Conservation (phyloP, 1,284 basidiomycete species). For the Papiliotrema fonsecae region DNA sequence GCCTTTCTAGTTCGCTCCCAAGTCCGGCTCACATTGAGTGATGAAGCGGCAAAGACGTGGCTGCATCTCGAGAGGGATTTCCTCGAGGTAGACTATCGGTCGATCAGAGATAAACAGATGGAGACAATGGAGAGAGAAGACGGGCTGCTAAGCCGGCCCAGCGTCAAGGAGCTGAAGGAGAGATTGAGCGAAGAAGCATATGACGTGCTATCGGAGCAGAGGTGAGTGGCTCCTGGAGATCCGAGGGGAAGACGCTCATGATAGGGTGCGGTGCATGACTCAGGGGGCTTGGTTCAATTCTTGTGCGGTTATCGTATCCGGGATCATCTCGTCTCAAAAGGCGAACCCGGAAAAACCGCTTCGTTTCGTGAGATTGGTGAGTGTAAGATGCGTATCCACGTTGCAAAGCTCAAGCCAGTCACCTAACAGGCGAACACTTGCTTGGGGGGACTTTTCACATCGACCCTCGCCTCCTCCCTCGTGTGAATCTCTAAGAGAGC, state of each 20-base stretch:
- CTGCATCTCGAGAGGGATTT: conserved; percentile 82
- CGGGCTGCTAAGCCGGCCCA: conserved; percentile 76
- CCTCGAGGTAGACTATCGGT: conserved; percentile 75
- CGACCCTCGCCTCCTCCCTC: conserved; percentile 19
- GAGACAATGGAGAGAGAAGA: conserved; percentile 87
- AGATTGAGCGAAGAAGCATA: conserved; percentile 87
- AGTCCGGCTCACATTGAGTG: conserved; percentile 70
- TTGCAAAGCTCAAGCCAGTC: conserved; percentile 17
- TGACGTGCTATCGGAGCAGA: conserved; percentile 86
- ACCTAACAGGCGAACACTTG: conserved; percentile 31
- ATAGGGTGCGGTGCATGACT: conserved; percentile 42
- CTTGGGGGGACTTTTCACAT: conserved; percentile 35
- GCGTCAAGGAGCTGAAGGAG: conserved; percentile 78
- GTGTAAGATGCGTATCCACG: background rate
- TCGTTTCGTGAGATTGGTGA: conserved; percentile 37
- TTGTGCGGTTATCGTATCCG: conserved; percentile 22
- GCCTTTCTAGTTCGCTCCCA: conserved; percentile 80
- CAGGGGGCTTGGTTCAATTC: conserved; percentile 46
- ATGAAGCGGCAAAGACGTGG: conserved; percentile 75
- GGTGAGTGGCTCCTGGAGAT: conserved; percentile 46
- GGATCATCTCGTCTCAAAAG: conserved; percentile 19
- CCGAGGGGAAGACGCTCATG: no score
- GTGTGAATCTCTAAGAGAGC: conserved; percentile 52
- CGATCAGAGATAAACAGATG: conserved; percentile 87
- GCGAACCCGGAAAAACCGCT: conserved; percentile 27